phyloP scores from a whole-genome alignment of 163 green algal species.

The Chlorella variabilis region DNA sequence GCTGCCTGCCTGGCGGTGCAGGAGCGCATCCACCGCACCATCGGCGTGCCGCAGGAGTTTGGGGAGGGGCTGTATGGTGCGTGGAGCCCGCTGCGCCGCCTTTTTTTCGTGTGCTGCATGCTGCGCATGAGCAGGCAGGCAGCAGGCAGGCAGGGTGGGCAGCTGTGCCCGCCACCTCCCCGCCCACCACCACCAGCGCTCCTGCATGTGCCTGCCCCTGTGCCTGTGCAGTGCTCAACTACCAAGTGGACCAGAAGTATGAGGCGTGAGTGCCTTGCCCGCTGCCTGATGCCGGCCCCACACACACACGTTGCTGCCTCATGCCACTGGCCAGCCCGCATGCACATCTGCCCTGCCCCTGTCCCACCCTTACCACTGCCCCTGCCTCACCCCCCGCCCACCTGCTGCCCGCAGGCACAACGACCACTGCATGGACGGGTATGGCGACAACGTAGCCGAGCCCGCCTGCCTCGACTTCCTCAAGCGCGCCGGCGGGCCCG shows the following conservation, averaged over 20 bases:
- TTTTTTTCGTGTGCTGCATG: background rate
- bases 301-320: background rate
- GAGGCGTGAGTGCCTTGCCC: constrained; percentile 33
- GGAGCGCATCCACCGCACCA: constrained; percentile 52
- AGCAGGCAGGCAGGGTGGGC: background rate
- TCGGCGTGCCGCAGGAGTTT: constrained; percentile 56
- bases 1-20: no score
- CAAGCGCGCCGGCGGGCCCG: constrained; percentile 38
- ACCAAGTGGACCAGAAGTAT: constrained; percentile 55
- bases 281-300: background rate
- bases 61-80: constrained; percentile 56
- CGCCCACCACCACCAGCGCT: no score
- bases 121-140: background rate
- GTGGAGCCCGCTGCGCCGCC: background rate
- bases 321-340: no score
- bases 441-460: no score
- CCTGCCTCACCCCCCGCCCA: no score
- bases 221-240: constrained; percentile 58
- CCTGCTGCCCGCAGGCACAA: constrained; percentile 30
- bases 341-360: background rate
- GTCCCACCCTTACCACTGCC: background rate
- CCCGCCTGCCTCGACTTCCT: constrained; percentile 43
- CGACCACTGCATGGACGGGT: constrained; percentile 46
- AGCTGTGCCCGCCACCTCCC: no score
- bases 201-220: no score